Base-by-base conservation (phyloP, 306 rosid genomes). In the Pachyrhizus erosus region DNA sequence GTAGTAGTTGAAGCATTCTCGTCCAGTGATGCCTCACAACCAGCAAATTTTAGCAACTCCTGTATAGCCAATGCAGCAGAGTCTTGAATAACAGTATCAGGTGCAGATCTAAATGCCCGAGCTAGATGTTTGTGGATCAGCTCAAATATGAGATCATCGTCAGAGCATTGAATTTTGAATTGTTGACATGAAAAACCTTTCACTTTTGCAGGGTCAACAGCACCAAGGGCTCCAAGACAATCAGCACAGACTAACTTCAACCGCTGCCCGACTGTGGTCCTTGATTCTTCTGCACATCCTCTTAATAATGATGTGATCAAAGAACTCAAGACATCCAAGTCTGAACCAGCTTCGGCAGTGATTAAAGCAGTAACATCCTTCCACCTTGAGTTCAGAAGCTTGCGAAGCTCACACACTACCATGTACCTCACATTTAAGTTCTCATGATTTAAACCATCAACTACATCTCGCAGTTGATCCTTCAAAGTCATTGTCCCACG, bases 61-160 rank as follows among this genome's bases (percentile, higher is more conserved):
- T 92, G 99, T 89, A 96, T 96, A 78, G 99, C 98, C 86, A 96
- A 87, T 84, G 97, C 98, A 74, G 98, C 99, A 69, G 99, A 96
- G 80, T 93, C 99, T 92, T 96, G 99, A 84, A 93, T 87, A 55
- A 92, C 80, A 70, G 99, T 96, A 86, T 96, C 96, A 39, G 97
- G 93, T 75, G 99, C 98, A 68, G 99, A 93, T 86, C 99, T 91
- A 83, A 93, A 96, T 75, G 97, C 98, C 85, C 98, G 92, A 43
- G 93, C 97, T 55, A 93, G 91, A 83, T 96, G 99, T 82, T 92
- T 96, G 87, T 96, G 97, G 77, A 93, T 96, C 89, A 96, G 89
- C 86, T 96, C 99, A 84, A 92, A 89, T 84, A 93, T 96, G 43
- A 93, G 96, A 79, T 96, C 99, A 86, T 96, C 98, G 81, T 96